Evolutionary conservation across 2,329 filamentous ascomycete genomes (phyloP).

Genomic region (Apiospora sp.): DNA sequence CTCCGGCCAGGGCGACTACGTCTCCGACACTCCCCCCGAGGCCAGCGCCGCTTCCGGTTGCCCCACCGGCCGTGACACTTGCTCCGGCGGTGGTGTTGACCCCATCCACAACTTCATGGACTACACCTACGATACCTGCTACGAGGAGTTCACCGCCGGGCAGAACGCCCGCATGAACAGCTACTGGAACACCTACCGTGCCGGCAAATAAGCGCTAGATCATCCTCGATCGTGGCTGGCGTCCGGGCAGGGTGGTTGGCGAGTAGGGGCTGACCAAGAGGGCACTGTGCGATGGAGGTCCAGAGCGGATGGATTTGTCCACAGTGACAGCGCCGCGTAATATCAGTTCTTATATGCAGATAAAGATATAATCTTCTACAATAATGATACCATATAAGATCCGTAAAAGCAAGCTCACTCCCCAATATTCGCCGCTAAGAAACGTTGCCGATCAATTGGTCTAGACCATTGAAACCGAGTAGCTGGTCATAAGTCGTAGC

Average conservation of each 20-base stretch:
- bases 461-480: neutral
- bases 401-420: too few relatives aligned
- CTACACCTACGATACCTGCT: constrained; percentile 53
- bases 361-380: neutral
- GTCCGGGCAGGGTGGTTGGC: neutral
- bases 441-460: neutral
- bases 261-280: too few relatives aligned
- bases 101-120: constrained; percentile 49
- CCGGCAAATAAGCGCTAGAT: constrained; percentile 21
- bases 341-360: neutral
- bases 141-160: constrained; percentile 53
- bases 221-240: neutral
- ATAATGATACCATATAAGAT: neutral
- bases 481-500: neutral
- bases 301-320: too few relatives aligned
- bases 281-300: too few relatives aligned
- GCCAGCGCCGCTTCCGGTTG: constrained; percentile 46
- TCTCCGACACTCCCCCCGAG: constrained; percentile 52
- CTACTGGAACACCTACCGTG: constrained; percentile 48
- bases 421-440: neutral
- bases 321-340: neutral
- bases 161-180: constrained; percentile 51
- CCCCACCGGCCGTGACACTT: constrained; percentile 44
- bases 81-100: constrained; percentile 36
- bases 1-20: constrained; percentile 46